Conservation (phyloP, 2,329 filamentous ascomycete species). For the Botrytis fragariae region DNA sequence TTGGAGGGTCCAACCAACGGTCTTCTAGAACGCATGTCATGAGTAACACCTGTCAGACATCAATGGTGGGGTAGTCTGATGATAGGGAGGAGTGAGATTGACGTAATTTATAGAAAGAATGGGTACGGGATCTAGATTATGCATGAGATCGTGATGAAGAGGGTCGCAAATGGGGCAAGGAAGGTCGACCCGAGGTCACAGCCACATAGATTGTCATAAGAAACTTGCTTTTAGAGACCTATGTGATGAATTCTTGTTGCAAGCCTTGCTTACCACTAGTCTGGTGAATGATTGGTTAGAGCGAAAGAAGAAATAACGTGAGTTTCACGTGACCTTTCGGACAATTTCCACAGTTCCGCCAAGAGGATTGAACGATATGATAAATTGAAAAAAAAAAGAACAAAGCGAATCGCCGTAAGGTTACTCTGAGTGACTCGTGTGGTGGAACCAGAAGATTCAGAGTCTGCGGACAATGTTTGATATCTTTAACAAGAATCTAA, state of each 20-base stretch:
- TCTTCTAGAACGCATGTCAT: background rate
- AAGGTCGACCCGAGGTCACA: constrained; percentile 4
- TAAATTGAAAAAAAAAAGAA: background rate
- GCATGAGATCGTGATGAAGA: constrained; percentile 15
- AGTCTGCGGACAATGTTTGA: background rate
- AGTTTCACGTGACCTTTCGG: background rate
- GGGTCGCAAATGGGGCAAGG: background rate
- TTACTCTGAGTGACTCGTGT: background rate
- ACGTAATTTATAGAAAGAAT: constrained; percentile 8
- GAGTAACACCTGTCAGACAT: background rate
- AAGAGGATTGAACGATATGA: background rate
- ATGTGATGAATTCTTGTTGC: background rate
- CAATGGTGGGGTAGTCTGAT: background rate
- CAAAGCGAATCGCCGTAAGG: background rate
- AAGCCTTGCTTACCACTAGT: background rate
- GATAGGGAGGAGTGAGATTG: background rate
- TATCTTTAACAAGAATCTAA: background rate
- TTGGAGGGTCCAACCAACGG: background rate
- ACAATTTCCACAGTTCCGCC: background rate
- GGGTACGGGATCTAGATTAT: background rate
- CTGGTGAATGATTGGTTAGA: background rate
- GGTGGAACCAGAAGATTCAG: background rate
- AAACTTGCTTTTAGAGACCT: background rate
- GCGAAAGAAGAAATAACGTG: background rate
- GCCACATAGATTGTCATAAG: background rate